Conservation (phyloP, 768 basidiomycete species). For the Panellus pusillus region DNA sequence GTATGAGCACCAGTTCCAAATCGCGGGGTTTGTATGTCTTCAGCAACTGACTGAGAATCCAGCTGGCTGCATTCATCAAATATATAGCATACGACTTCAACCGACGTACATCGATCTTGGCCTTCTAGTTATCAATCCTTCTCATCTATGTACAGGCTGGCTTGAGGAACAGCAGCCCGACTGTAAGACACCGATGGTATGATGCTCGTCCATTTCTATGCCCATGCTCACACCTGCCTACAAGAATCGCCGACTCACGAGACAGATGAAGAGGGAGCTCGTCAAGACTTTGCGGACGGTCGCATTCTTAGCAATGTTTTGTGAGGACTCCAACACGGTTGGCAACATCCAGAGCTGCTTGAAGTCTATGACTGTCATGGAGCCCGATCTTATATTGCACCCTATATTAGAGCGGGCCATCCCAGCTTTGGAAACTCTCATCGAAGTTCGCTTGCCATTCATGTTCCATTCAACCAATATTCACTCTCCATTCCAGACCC, state of each 20-base stretch:
- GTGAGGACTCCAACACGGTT: conserved; percentile 73
- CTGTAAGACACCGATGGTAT: conserved; percentile 76
- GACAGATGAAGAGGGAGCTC: conserved; percentile 77
- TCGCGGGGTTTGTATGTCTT: not conserved
- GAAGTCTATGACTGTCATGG: conserved; percentile 81
- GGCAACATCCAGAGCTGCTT: conserved; percentile 76
- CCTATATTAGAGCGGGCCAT: conserved; percentile 82
- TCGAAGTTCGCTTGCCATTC: conserved; percentile 53
- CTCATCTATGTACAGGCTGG: conserved; percentile 52
- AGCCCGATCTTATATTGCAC: conserved; percentile 82
- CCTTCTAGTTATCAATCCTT: not conserved
- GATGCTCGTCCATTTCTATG: conserved; percentile 9
- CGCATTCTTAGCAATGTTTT: conserved; percentile 87
- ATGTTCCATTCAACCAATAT: not conserved
- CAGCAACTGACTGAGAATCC: conserved; percentile 9
- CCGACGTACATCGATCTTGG: conserved; percentile 51
- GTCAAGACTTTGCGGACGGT: conserved; percentile 82
- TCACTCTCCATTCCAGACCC: conserved; percentile 52
- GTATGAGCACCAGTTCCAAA: conserved; percentile 21
- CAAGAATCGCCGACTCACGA: conserved; percentile 75
- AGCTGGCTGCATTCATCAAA: conserved; percentile 86
- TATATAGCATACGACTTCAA: conserved; percentile 83
- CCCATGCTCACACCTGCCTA: conserved; percentile 2
- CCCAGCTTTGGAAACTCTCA: conserved; percentile 85
- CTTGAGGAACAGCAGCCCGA: conserved; percentile 73